Evolutionary conservation across 345 rosid genomes (phyloP), one percentile per base, ranked within the genome.

Genomic region (Gynandropsis gynandra): DNA sequence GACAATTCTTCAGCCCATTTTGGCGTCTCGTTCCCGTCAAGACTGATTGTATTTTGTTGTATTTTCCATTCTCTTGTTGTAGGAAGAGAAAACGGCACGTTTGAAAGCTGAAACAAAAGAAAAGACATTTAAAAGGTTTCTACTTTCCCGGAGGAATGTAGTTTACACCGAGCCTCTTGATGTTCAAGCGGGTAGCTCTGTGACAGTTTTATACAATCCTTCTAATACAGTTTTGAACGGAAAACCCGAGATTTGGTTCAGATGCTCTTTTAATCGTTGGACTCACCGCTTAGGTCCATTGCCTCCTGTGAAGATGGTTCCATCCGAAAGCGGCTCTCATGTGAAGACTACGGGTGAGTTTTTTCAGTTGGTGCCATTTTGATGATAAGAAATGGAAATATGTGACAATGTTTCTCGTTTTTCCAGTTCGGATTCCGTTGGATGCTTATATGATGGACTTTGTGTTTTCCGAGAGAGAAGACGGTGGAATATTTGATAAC

Each of bases 381-480:
- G 16, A 36, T 29, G n/a, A 20, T 45, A 24, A 24, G 29, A 24
- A 5, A 9, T 1, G 15, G 19, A 44, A 24, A 3, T 1, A 50
- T 50, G 20, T 17, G 20, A 46, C n/a, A 27, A 37, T 42, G 24
- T 59, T 54, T 58, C 19, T 57, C 58, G 56, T 55, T 57, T 70
- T 60, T 69, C 63, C 89, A 87, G 98, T 89, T 51, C 76, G 76
- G 70, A 87, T 90, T 20, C 98, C 98, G 4, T 54, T 90, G 63
- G 96, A 90, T 80, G 96, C 95, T 42, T 82, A 87, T 69, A 52
- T 74, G 95, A 82, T 90, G 83, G 98, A 90, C 67, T 90, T 90
- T 72, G 98, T 90, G 54, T 90, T 90, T 73, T 87, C 96, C 18
- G 98, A 90, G 78, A 67, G 39, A 71, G 89, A 87, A 60, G 83